These are phyloP conservation scores for Ganoderma sinense DNA, from an alignment of 1,284 basidiomycete genomes.

Conservation along the genomic window DNA sequence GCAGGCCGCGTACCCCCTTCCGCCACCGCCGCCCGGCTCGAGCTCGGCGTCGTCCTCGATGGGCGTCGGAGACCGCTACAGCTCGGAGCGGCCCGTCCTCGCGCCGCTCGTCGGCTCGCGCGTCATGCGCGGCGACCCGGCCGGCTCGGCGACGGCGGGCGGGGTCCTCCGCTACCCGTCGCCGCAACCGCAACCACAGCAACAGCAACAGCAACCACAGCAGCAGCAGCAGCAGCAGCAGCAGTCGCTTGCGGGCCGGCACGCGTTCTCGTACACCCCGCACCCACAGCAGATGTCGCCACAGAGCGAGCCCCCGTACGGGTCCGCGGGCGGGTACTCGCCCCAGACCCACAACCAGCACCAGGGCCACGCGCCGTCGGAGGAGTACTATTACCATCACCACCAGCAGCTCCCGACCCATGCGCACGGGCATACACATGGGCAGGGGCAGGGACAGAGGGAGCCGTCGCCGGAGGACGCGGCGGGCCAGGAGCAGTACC, in stretches of 20 bases:
- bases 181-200: slow-evolving; percentile 14
- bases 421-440: slow-evolving; percentile 11
- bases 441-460: too few relatives aligned
- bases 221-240: slow-evolving; percentile 10
- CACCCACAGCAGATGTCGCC: slow-evolving; percentile 15
- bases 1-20: slow-evolving; percentile 4
- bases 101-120: slow-evolving; percentile 34
- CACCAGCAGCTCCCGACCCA: neutral
- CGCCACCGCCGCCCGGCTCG: neutral
- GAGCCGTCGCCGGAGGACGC: slow-evolving; percentile 23
- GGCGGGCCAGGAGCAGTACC: slow-evolving; percentile 16
- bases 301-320: slow-evolving; percentile 4
- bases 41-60: slow-evolving; percentile 10
- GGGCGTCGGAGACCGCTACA: slow-evolving; percentile 1
- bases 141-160: neutral
- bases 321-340: slow-evolving; percentile 3
- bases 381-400: slow-evolving; percentile 18
- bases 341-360: neutral
- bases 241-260: slow-evolving; percentile 22
- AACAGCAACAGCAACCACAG: slow-evolving; percentile 1
- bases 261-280: slow-evolving; percentile 24
- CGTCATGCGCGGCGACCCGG: slow-evolving; percentile 20
- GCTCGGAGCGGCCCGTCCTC: slow-evolving; percentile 34
- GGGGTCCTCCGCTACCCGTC: slow-evolving; percentile 16
- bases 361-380: neutral